These are phyloP conservation scores for Mucor ambiguus DNA, from an alignment of 371 early-diverging fungal genomes.

Conservation along the genomic window DNA sequence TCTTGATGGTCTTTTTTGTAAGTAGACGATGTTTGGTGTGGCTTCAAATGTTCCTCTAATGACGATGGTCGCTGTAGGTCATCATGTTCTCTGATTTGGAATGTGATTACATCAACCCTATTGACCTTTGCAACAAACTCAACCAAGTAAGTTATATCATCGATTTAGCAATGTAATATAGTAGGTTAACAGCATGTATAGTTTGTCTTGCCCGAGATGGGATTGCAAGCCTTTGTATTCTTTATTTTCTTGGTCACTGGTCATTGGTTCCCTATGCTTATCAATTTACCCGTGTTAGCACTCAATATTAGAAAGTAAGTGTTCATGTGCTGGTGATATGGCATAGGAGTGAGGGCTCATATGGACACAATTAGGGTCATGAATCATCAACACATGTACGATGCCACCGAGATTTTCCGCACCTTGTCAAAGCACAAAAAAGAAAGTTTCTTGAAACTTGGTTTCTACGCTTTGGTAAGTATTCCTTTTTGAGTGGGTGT, in stretches of 20 bases:
- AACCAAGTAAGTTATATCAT: conserved; percentile 71
- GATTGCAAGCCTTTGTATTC: conserved; percentile 75
- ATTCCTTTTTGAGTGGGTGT: neutral
- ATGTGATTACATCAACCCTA: conserved; percentile 97
- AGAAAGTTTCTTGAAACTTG: conserved; percentile 91
- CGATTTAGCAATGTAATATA: neutral
- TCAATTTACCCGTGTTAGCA: conserved; percentile 82
- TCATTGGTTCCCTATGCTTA: conserved; percentile 79
- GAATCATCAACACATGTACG: conserved; percentile 82
- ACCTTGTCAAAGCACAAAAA: conserved; percentile 85
- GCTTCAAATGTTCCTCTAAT: neutral
- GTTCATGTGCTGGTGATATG: neutral
- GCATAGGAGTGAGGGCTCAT: neutral
- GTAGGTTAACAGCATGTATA: conserved; percentile 24
- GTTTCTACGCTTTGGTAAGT: conserved; percentile 79
- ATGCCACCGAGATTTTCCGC: conserved; percentile 94
- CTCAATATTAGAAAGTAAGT: conserved; percentile 82
- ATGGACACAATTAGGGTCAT: conserved; percentile 51
- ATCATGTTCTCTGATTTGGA: conserved; percentile 91
- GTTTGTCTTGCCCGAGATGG: conserved; percentile 92
- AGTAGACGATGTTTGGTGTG: neutral
- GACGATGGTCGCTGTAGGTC: conserved; percentile 53
- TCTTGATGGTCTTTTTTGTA: conserved; percentile 64
- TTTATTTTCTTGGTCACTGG: conserved; percentile 79
- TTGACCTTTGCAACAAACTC: conserved; percentile 90